Evolutionary conservation across 2,329 filamentous ascomycete species (phyloP).

Genomic region (Pyrenophora teres): DNA sequence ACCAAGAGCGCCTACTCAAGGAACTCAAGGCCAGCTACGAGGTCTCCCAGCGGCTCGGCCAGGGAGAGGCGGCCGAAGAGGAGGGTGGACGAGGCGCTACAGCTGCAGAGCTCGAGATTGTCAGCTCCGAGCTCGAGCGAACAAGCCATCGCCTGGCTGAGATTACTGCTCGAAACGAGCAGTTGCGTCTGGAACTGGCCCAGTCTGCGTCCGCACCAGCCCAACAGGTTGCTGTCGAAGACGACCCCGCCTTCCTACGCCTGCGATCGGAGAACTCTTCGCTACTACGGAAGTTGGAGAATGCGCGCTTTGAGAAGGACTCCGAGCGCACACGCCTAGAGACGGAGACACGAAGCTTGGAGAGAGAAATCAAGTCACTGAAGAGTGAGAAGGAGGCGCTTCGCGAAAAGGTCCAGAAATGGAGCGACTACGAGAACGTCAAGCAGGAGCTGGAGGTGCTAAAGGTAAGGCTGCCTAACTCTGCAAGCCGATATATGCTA

Average conservation of each 20-base stretch:
- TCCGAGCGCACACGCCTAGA: slow-evolving; percentile 77
- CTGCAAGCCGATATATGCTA: slow-evolving; percentile 5
- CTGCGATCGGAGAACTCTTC: slow-evolving; percentile 93
- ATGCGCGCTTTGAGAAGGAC: slow-evolving; percentile 81
- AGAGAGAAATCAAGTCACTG: slow-evolving; percentile 75
- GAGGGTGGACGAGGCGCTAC: slow-evolving; percentile 67
- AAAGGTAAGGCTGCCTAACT: slow-evolving; percentile 57
- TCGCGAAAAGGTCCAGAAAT: slow-evolving; percentile 81
- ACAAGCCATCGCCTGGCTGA: slow-evolving; percentile 86
- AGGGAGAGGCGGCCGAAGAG: slow-evolving; percentile 67
- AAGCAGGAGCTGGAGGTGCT: slow-evolving; percentile 95
- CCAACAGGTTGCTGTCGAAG: slow-evolving; percentile 72
- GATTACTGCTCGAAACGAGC: slow-evolving; percentile 91
- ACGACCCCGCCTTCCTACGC: slow-evolving; percentile 86
- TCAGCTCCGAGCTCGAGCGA: slow-evolving; percentile 87
- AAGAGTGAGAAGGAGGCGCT: slow-evolving; percentile 81
- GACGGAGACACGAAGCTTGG: slow-evolving; percentile 73
- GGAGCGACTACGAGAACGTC: slow-evolving; percentile 93
- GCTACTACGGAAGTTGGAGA: slow-evolving; percentile 84
- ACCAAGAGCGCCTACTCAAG: slow-evolving; percentile 86
- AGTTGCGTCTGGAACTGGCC: slow-evolving; percentile 85
- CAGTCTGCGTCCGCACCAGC: slow-evolving; percentile 76
- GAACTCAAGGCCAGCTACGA: slow-evolving; percentile 98
- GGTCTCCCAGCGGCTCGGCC: slow-evolving; percentile 86
- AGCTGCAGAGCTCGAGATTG: slow-evolving; percentile 90